phyloP scores from a whole-genome alignment of 73 alveolate species.

The Paramecium octaurelia region DNA sequence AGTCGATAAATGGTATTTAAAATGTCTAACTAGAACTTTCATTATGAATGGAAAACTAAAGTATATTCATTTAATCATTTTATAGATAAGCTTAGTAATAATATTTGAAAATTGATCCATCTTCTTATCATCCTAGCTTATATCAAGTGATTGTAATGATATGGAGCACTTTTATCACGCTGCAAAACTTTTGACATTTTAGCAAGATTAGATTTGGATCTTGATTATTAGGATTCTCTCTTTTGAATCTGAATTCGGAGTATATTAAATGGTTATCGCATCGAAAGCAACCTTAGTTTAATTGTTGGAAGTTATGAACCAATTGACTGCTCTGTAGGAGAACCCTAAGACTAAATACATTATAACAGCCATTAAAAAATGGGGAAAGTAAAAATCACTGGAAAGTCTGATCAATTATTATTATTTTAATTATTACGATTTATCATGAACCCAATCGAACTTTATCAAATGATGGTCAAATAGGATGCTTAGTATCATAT shows the following conservation, averaged over 20 bases:
- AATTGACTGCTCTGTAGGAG: constrained; percentile 22
- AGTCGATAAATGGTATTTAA: constrained; percentile 77
- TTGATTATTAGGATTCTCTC: constrained; percentile 96
- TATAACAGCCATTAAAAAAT: constrained; percentile 41
- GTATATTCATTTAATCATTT: background rate
- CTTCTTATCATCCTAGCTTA: constrained; percentile 90
- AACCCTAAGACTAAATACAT: constrained; percentile 59
- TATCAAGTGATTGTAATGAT: constrained; percentile 97
- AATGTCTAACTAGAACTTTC: constrained; percentile 94
- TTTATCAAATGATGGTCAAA: background rate
- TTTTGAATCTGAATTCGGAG: constrained; percentile 66
- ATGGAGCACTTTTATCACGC: constrained; percentile 99
- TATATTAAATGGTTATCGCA: constrained; percentile 60
- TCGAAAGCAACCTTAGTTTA: constrained; percentile 40
- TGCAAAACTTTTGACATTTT: constrained; percentile 95
- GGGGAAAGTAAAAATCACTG: constrained; percentile 60
- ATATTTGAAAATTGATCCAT: constrained; percentile 94
- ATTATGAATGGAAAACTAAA: constrained; percentile 94
- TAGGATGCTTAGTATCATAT: background rate
- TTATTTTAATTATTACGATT: background rate
- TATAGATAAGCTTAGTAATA: constrained; percentile 85
- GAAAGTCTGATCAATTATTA: constrained; percentile 44
- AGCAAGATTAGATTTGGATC: constrained; percentile 97
- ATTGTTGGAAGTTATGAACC: constrained; percentile 35
- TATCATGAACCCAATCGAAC: background rate